Conservation (phyloP, 108 stramenopile species). For the Chaetoceros tenuissimus region DNA sequence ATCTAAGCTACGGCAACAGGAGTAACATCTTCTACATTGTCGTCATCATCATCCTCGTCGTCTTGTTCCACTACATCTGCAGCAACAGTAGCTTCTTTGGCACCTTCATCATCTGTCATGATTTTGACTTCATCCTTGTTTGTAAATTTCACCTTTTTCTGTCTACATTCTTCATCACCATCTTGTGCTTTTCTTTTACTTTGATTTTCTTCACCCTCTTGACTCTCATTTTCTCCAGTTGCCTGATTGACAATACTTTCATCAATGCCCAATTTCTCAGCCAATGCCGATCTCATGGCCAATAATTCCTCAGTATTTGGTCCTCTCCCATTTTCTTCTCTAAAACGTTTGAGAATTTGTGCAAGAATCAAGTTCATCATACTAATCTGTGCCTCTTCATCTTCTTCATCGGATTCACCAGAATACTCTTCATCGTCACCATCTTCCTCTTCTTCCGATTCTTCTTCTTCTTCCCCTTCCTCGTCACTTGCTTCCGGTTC, state of each 20-base stretch:
- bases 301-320: constrained; percentile 71
- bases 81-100: neutral
- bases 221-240: neutral
- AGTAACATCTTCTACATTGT: too few relatives aligned
- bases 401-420: constrained; percentile 32
- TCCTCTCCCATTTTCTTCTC: constrained; percentile 76
- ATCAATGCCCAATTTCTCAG: constrained; percentile 62
- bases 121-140: neutral
- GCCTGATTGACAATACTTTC: neutral
- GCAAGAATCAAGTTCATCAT: constrained; percentile 81
- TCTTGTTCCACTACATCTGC: neutral
- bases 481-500: constrained; percentile 8
- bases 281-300: constrained; percentile 62
- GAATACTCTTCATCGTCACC: constrained; percentile 14
- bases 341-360: constrained; percentile 64
- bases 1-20: too few relatives aligned
- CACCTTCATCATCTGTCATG: neutral
- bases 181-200: neutral
- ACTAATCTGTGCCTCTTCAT: constrained; percentile 46
- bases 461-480: constrained; percentile 13
- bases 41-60: too few relatives aligned
- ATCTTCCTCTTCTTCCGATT: constrained; percentile 18
- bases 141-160: neutral
- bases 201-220: neutral
- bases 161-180: neutral